Evolutionary conservation across 2,329 filamentous ascomycete species (phyloP).

Genomic region (Talaromyces sp.): DNA sequence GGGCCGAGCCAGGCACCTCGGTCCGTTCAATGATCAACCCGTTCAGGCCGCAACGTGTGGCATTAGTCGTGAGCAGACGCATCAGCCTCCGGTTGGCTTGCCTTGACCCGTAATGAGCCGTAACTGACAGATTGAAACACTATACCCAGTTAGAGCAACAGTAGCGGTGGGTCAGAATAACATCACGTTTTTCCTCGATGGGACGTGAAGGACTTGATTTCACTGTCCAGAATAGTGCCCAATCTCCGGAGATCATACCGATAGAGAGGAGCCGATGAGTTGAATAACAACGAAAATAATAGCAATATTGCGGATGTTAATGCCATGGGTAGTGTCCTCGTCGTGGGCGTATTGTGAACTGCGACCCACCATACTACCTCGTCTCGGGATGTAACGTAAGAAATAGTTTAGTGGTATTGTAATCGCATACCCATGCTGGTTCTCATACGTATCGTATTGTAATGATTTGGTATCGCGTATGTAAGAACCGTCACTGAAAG

Average conservation of each 20-base stretch:
- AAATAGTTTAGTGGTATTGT: conserved; percentile 8
- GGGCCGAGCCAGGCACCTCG: conserved; percentile 21
- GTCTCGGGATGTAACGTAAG: conserved; percentile 14
- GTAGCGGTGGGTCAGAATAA: not conserved
- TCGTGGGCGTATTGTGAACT: conserved; percentile 1
- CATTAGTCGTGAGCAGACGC: conserved; percentile 3
- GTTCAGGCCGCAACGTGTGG: not conserved
- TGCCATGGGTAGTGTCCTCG: not conserved
- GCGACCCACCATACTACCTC: conserved; percentile 10
- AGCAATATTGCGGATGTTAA: not conserved
- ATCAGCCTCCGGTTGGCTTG: conserved; percentile 2
- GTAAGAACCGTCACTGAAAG: conserved; percentile 13
- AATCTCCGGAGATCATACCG: conserved; percentile 10
- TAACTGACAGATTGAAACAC: conserved; percentile 2
- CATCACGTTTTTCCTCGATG: not conserved
- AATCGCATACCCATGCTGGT: conserved; percentile 1
- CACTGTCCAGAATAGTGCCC: conserved; percentile 2
- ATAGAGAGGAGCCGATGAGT: not conserved
- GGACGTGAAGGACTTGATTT: not conserved
- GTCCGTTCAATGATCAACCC: conserved; percentile 13
- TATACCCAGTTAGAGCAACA: conserved; percentile 1
- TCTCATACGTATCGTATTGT: conserved; percentile 6
- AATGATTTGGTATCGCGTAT: conserved; percentile 1
- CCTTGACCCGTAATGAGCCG: conserved; percentile 8
- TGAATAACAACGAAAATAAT: not conserved